These are phyloP conservation scores for Amoebophrya sp. DNA, from an alignment of 169 alveolate genomes.

Conservation along the genomic window DNA sequence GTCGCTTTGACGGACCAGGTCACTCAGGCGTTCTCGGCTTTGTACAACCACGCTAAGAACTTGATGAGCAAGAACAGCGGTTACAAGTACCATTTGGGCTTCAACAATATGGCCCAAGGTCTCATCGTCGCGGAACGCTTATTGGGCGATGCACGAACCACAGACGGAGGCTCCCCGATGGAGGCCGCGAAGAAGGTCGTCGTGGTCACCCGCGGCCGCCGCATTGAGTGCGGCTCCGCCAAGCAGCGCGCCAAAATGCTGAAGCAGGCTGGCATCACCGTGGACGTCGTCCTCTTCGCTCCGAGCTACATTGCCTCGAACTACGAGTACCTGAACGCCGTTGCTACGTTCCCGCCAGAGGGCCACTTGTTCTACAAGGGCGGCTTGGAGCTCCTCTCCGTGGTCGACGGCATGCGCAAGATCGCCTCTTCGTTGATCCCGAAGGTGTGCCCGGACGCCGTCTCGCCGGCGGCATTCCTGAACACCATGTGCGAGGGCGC, in stretches of 20 bases:
- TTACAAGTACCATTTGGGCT: neutral
- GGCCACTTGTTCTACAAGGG: neutral
- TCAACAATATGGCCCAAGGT: neutral
- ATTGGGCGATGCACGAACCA: neutral
- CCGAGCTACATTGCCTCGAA: neutral
- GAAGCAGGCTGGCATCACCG: neutral
- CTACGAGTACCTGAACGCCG: neutral
- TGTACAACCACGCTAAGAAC: neutral
- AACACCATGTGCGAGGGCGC: neutral
- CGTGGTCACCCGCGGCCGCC: slow-evolving; percentile 4
- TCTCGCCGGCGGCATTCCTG: neutral
- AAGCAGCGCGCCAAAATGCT: neutral
- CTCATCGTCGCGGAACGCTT: neutral
- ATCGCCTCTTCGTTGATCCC: neutral
- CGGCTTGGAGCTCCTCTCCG: neutral
- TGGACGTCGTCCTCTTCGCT: neutral
- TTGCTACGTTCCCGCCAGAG: neutral
- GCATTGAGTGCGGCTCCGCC: neutral
- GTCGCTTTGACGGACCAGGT: neutral
- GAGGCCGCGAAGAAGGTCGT: neutral
- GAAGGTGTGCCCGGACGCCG: neutral
- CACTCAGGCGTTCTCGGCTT: neutral
- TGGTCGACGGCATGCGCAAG: neutral
- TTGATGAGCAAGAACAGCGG: neutral
- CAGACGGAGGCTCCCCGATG: neutral